These are phyloP conservation scores for Coemansia guatemalensis DNA, from an alignment of 192 early-diverging fungal genomes.

Conservation along the genomic window DNA sequence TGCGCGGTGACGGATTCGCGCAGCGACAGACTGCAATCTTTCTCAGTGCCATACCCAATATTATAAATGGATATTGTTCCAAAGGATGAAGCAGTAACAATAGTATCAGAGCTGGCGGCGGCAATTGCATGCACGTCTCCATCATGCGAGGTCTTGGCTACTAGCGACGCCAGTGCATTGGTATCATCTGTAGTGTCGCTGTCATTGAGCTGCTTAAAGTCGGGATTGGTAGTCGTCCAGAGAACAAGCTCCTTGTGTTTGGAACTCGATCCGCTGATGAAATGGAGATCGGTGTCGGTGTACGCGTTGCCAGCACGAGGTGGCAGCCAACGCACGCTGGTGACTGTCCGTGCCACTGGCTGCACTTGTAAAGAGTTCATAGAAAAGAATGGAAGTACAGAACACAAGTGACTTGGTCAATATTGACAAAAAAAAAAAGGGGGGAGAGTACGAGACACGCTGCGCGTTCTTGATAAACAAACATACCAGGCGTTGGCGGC, in stretches of 20 bases:
- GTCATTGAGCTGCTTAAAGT: slow-evolving; percentile 19
- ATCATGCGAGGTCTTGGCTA: slow-evolving; percentile 24
- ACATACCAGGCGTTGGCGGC: too few relatives aligned
- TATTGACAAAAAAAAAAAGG: background rate
- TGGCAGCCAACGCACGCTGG: slow-evolving; percentile 42
- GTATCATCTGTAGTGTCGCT: background rate
- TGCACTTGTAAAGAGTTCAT: slow-evolving; percentile 44
- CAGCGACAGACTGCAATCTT: slow-evolving; percentile 7
- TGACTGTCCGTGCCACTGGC: slow-evolving; percentile 41
- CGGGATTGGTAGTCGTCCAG: slow-evolving; percentile 49
- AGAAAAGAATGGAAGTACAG: background rate
- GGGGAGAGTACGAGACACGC: background rate
- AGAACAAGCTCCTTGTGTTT: slow-evolving; percentile 48
- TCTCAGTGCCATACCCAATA: background rate
- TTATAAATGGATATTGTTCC: slow-evolving; percentile 44
- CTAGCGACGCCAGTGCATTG: slow-evolving; percentile 19
- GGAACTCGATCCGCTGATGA: slow-evolving; percentile 40
- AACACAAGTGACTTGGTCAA: background rate
- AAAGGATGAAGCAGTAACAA: slow-evolving; percentile 44
- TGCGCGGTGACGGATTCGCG: slow-evolving; percentile 41
- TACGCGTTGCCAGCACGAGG: slow-evolving; percentile 44
- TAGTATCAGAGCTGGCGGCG: slow-evolving; percentile 4
- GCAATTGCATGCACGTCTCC: slow-evolving; percentile 38
- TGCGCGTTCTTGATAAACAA: background rate
- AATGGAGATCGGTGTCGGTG: slow-evolving; percentile 41